Conservation (phyloP, 1,284 basidiomycete genomes). For the Athelia sp. region DNA sequence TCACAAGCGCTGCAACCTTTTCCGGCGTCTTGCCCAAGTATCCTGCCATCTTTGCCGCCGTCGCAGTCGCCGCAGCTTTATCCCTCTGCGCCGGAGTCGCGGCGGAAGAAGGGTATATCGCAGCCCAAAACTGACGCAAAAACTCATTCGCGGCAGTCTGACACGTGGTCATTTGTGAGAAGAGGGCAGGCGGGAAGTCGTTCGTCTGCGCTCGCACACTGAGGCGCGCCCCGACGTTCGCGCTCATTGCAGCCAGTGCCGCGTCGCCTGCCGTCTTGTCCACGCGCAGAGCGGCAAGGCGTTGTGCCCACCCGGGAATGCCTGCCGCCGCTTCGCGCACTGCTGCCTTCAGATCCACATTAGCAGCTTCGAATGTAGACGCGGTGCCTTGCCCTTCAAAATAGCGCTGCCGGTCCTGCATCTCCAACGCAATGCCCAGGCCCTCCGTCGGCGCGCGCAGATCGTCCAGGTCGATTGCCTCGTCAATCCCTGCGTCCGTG, state of each 20-base stretch:
- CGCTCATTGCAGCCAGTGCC: constrained; percentile 71
- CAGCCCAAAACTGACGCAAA: constrained; percentile 92
- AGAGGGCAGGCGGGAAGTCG: constrained; percentile 75
- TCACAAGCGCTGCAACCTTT: constrained; percentile 75
- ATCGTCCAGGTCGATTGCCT: constrained; percentile 77
- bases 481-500: constrained; percentile 35
- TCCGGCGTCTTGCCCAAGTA: constrained; percentile 77
- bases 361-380: too few species aligned
- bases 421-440: constrained; percentile 74
- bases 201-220: constrained; percentile 33
- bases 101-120: constrained; percentile 74
- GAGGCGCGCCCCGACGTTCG: constrained; percentile 59
- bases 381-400: constrained; percentile 58
- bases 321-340: constrained; percentile 36
- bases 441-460: constrained; percentile 65
- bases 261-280: constrained; percentile 63
- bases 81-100: constrained; percentile 72
- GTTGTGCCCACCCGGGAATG: constrained; percentile 46
- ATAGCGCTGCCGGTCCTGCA: constrained; percentile 75
- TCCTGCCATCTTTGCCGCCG: constrained; percentile 80
- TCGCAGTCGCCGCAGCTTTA: constrained; percentile 28
- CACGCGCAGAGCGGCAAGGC: constrained; percentile 23
- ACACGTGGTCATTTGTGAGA: constrained; percentile 80
- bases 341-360: too few species aligned
- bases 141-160: constrained; percentile 96